phyloP scores from a whole-genome alignment of 805 yeast genomes.

The Wickerhamiella alocasiicola region DNA sequence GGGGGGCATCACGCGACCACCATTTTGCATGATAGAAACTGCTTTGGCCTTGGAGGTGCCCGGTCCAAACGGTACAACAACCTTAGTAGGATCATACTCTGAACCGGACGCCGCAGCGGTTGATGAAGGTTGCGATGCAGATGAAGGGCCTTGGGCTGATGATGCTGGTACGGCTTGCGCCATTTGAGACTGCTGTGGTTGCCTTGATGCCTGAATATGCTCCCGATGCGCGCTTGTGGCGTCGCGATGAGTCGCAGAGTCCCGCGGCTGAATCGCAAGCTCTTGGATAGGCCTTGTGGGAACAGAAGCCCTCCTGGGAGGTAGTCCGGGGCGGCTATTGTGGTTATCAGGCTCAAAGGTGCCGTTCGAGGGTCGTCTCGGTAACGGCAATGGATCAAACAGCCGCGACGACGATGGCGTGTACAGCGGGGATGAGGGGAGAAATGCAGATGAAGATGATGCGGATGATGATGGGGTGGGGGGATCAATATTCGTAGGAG shows the following conservation, averaged over 20 bases:
- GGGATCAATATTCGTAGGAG: not conserved
- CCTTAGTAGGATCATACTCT: slow-evolving; percentile 13
- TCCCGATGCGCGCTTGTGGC: not conserved
- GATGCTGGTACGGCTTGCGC: not conserved
- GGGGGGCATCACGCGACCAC: slow-evolving; percentile 31
- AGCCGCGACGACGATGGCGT: slow-evolving; percentile 7
- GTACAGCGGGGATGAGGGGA: slow-evolving; percentile 11
- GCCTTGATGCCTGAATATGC: not conserved
- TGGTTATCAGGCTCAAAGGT: not conserved
- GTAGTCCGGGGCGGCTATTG: slow-evolving; percentile 6
- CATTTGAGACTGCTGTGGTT: not conserved
- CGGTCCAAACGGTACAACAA: slow-evolving; percentile 26
- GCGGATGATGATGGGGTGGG: slow-evolving; percentile 1
- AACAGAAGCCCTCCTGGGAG: slow-evolving; percentile 8
- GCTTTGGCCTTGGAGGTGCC: slow-evolving; percentile 24
- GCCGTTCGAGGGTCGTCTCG: slow-evolving; percentile 6
- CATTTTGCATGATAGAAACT: slow-evolving; percentile 29
- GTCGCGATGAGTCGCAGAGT: not conserved
- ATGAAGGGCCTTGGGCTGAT: not conserved
- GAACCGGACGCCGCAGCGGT: too few relatives aligned
- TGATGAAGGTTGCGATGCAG: not conserved
- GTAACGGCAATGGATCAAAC: slow-evolving; percentile 6
- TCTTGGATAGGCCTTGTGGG: slow-evolving; percentile 10
- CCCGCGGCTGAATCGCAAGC: slow-evolving; percentile 5
- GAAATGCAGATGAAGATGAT: slow-evolving; percentile 11